Evolutionary conservation across 352 stramenopile species (phyloP), one percentile per base, ranked within the genome.

Genomic region (Phytopythium cucurbitacearum): DNA sequence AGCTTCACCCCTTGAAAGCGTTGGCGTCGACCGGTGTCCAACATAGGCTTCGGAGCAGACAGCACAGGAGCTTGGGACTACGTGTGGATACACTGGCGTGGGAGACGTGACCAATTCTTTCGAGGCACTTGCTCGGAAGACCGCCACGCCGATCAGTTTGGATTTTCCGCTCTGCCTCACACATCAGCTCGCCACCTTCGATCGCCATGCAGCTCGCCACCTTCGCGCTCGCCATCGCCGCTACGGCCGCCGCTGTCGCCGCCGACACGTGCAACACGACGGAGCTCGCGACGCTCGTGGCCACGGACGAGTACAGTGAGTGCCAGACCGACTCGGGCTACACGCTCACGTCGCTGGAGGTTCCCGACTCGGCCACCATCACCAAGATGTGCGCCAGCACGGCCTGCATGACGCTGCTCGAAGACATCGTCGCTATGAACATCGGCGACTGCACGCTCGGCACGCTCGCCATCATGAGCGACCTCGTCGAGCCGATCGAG

Each of bases 281-380:
- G 35, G 54, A 50, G 41, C 58, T 73, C 44, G 12, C 49, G 58
- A 51, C 51, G 48, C 55, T 76, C 11, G 43, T 70, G 35, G 55
- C 52, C 12, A 63, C 44, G 28, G 11, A 43, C 39, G 52, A 65
- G 47, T 64, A 50, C 35, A 70, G 51, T 15, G 54, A 49, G 44
- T 76, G 67, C 47, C 32, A 53, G 34, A 45, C 52, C 28, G 57
- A 65, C 37, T 76, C 67, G 5, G 60, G 60, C 21, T 76, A 76
- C 55, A 49, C 52, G 10, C 51, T 70, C 38, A 68, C 57, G 15
- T 76, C 67, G 49, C 52, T 73, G 40, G n/a, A 40, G 33, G 55
- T 62, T 9, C 67, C 67, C 5, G 58, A 62, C 21, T 51, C 61
- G 32, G 46, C 52, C 35, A 34, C 68, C 52, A 51, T 68, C 53